Percentiles rank a stretch among this genome's conserved stretches.
Evolutionary conservation across 768 basidiomycete genomes (phyloP).

Genomic region (Holtermannia corniformis): DNA sequence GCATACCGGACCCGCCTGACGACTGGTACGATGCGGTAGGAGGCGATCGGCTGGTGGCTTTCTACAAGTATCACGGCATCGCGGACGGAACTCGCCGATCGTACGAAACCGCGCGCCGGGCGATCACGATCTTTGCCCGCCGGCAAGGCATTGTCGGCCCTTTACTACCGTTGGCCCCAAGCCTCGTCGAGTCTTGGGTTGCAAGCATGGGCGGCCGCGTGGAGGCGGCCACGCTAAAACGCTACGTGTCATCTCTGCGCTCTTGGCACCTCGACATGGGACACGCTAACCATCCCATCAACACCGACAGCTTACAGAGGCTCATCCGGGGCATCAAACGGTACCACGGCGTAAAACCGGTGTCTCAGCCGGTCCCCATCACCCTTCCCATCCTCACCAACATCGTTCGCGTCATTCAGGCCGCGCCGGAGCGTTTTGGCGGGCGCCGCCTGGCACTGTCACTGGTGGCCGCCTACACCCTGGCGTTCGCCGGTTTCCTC

Average conservation of each 20-base stretch:
- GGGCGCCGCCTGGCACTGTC: neutral
- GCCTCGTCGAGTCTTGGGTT: neutral
- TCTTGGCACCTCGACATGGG: constrained; percentile 3
- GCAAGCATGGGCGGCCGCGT: no score
- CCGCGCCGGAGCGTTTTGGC: neutral
- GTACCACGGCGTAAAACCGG: no score
- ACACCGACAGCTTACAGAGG: neutral
- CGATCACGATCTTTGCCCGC: no score
- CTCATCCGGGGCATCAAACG: neutral
- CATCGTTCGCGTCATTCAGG: neutral
- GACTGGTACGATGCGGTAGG: neutral
- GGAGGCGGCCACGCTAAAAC: no score
- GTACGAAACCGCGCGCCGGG: no score
- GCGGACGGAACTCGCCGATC: neutral
- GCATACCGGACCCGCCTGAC: neutral
- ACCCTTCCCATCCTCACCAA: no score
- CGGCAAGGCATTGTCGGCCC: no score
- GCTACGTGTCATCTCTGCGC: neutral
- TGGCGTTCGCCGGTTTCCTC: constrained; percentile 5
- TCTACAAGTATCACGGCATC: neutral
- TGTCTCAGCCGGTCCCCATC: no score
- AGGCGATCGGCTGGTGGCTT: neutral
- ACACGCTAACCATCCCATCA: neutral
- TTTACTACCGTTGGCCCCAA: no score
- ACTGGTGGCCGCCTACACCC: constrained; percentile 1